These are phyloP conservation scores for Cutaneotrichosporon cavernicola DNA, from an alignment of 1,284 basidiomycete genomes.

Conservation along the genomic window DNA sequence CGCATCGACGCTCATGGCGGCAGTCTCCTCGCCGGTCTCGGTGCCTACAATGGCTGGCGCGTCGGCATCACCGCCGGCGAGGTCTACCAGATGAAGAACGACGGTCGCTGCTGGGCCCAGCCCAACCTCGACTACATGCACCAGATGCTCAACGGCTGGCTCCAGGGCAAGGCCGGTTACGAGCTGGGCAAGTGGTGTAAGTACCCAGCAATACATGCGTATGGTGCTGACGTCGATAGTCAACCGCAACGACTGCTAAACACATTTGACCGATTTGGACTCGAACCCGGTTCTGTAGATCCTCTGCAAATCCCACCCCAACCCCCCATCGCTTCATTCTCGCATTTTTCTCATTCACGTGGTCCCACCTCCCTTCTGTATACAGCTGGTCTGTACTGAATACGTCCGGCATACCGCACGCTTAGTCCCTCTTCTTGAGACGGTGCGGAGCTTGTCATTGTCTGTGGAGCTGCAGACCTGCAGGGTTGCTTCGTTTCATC, in stretches of 20 bases:
- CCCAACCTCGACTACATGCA: conserved; percentile 63
- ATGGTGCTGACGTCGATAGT: background rate
- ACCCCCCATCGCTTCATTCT: background rate
- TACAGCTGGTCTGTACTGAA: background rate
- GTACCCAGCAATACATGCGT: background rate
- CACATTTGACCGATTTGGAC: background rate
- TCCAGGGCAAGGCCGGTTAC: conserved; percentile 64
- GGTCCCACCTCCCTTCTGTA: background rate
- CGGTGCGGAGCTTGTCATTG: too few species aligned
- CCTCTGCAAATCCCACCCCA: background rate
- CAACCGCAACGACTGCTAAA: conserved; percentile 9
- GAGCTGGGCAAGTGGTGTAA: conserved; percentile 63
- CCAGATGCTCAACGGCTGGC: conserved; percentile 77
- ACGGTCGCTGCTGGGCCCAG: conserved; percentile 63
- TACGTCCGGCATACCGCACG: background rate
- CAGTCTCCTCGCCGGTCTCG: conserved; percentile 63
- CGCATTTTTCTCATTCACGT: background rate
- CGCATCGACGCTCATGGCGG: conserved; percentile 56
- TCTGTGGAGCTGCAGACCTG: too few species aligned
- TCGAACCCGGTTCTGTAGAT: background rate
- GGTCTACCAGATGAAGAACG: conserved; percentile 16
- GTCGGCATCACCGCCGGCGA: conserved; percentile 62
- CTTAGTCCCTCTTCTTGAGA: background rate
- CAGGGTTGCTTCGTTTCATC: too few species aligned
- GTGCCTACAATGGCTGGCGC: conserved; percentile 77